phyloP scores from a whole-genome alignment of 1,284 basidiomycete genomes.

The Ganoderma multipileum region DNA sequence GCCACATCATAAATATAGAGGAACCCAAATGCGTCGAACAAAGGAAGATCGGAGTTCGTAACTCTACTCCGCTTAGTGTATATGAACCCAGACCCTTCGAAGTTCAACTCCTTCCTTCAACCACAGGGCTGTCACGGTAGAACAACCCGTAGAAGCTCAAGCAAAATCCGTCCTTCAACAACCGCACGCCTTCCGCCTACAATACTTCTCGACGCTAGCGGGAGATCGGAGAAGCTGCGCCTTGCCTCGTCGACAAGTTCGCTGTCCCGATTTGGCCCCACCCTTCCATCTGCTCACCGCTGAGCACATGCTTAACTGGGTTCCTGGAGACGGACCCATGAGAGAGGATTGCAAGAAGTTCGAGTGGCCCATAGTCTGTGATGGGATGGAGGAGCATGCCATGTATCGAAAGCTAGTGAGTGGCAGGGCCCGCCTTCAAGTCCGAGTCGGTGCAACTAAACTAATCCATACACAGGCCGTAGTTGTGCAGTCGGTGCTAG shows the following conservation, averaged over 20 bases:
- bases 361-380: neutral
- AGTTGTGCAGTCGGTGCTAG: neutral
- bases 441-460: no score
- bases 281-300: neutral
- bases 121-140: neutral
- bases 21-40: neutral
- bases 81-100: neutral
- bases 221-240: neutral
- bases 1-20: neutral
- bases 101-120: neutral
- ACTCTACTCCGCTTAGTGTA: neutral
- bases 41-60: neutral
- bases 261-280: neutral
- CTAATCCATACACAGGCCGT: neutral
- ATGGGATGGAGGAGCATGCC: neutral
- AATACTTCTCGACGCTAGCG: neutral
- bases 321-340: neutral
- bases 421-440: no score
- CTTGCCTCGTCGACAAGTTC: neutral
- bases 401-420: neutral
- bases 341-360: neutral
- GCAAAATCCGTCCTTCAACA: neutral
- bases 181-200: neutral
- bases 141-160: neutral
- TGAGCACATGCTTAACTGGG: neutral